These are phyloP conservation scores for Eugenia klotzschiana DNA, from an alignment of 441 rosid genomes.

Conservation along the genomic window DNA sequence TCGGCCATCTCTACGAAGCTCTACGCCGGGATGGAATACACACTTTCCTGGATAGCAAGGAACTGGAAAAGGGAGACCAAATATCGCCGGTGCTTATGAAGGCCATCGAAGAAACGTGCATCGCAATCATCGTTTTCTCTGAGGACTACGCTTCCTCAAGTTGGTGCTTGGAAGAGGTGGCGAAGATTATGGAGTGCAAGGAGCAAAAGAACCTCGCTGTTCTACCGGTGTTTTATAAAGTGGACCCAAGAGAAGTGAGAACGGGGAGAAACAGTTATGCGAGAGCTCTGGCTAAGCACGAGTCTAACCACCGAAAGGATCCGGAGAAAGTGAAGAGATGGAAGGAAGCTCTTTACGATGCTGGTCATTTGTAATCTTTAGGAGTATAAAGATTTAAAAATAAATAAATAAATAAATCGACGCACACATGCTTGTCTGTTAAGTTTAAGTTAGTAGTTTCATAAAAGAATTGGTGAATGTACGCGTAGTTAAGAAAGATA, in stretches of 20 bases:
- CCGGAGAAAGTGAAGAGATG: no score
- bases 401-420: no score
- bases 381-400: no score
- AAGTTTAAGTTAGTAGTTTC: background rate
- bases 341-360: no score
- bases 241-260: background rate
- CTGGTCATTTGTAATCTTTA: no score
- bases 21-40: background rate
- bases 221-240: background rate
- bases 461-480: background rate
- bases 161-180: background rate
- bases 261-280: background rate
- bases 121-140: background rate
- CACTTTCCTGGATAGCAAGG: fast-evolving
- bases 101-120: background rate
- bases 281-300: background rate
- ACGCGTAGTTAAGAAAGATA: background rate
- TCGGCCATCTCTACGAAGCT: background rate
- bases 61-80: background rate
- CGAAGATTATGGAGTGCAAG: background rate
- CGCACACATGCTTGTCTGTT: no score
- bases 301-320: no score
- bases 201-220: background rate
- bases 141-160: background rate
- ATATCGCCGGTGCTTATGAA: background rate